Evolutionary conservation across 306 rosid species (phyloP), one percentile per base, ranked within the genome.

Genomic region (Gillenia trifoliata): DNA sequence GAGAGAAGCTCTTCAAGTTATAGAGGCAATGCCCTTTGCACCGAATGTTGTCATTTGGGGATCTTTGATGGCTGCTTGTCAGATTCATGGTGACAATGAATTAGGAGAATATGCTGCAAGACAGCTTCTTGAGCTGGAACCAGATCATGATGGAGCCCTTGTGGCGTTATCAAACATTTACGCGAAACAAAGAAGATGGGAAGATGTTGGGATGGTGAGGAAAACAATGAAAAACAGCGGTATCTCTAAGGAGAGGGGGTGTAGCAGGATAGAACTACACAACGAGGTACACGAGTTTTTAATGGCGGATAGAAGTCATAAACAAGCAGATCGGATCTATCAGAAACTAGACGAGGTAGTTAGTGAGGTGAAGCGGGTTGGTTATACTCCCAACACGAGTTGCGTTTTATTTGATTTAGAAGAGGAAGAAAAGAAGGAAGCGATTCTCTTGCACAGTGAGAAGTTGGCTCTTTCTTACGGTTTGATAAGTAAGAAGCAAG

Each of bases 21-120:
- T 87, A 30, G 98, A 93, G 84, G 76, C 88, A 20, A 93, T 93
- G 96, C 86, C 92, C 13, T 76, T 89, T n/a, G 86, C 89, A 10
- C 96, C 94, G 20, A 91, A 88, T 70, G 92, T 86, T 75, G 80
- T 90, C 79, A 81, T 93, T n/a, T 93, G 97, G 96, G 96, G 94
- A 76, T 88, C 97, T 67, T 88, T 91, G 64, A 89, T 93, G 96
- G 83, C 97, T 71, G 96, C 97, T 76, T 91, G 97, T 81, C 88
- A 67, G 80, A 64, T 85, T 64, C 87, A 88, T 2, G 85, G 91
- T 31, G 96, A 91, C 77, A 71, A 47, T 55, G 92, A 93, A 75
- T 76, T 93, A 69, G 98, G 96, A 68, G 91, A 89, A 70, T 89
- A 81, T 77, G 92, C 93, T 34, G 98, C 98, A 41, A 87, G 86